These are phyloP conservation scores for Chlamydomonas applanata DNA, from an alignment of 139 green algal genomes.

Conservation along the genomic window DNA sequence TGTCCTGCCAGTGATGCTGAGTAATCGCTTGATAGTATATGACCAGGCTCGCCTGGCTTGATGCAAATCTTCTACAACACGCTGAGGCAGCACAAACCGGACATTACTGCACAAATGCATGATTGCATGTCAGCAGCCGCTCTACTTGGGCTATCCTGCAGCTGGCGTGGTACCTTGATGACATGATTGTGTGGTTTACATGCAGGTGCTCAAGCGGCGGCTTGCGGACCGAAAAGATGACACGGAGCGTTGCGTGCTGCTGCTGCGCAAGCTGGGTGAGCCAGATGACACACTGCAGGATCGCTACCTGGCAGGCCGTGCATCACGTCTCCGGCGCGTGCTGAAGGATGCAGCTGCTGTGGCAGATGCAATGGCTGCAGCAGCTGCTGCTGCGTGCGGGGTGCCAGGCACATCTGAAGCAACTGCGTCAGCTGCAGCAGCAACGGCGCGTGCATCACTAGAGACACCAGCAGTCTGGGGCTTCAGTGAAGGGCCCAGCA, in stretches of 20 bases:
- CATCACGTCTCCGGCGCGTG: conserved; percentile 54
- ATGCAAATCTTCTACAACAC: no score
- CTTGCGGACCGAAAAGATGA: conserved; percentile 65
- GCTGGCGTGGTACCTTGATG: no score
- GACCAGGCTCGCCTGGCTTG: not conserved
- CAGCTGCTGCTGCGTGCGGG: conserved; percentile 1
- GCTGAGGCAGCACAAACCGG: no score
- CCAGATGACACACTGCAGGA: conserved; percentile 75
- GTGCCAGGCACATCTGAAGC: not conserved
- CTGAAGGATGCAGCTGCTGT: conserved; percentile 47
- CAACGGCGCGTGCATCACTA: not conserved
- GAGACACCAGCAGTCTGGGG: conserved; percentile 36
- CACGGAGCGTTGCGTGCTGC: conserved; percentile 69
- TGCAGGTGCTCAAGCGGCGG: conserved; percentile 49
- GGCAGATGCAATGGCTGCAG: conserved; percentile 47
- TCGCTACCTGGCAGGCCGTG: conserved; percentile 69
- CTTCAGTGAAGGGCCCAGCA: conserved; percentile 5
- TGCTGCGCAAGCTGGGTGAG: conserved; percentile 78
- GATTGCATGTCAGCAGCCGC: no score
- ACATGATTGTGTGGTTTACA: no score
- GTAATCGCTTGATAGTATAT: not conserved
- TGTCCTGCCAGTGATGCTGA: no score
- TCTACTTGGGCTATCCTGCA: no score
- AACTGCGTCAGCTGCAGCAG: conserved; percentile 3
- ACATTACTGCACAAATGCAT: no score